These are phyloP conservation scores for Pistacia vera DNA, from an alignment of 345 rosid species.

Conservation along the genomic window DNA sequence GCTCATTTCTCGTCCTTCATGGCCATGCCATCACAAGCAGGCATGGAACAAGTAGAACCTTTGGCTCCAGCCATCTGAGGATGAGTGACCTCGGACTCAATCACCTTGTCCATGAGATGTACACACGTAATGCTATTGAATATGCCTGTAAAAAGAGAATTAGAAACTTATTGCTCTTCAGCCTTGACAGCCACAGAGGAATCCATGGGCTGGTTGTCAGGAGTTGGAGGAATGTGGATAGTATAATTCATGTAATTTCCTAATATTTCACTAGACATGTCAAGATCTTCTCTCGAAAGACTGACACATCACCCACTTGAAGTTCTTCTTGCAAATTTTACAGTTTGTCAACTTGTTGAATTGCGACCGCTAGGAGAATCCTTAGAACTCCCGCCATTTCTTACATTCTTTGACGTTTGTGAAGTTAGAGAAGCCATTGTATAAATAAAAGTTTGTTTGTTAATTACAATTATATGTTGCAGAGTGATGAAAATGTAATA, in stretches of 20 bases:
- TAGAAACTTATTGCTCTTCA: too few relatives aligned
- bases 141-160: slow-evolving; percentile 82
- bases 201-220: slow-evolving; percentile 90
- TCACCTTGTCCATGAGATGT: slow-evolving; percentile 95
- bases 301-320: slow-evolving; percentile 95
- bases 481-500: neutral
- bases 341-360: slow-evolving; percentile 57
- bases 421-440: slow-evolving; percentile 57
- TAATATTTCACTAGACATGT: slow-evolving; percentile 73
- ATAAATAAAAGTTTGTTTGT: neutral
- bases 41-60: slow-evolving; percentile 80
- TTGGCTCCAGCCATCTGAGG: slow-evolving; percentile 96
- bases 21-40: slow-evolving; percentile 85
- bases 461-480: neutral
- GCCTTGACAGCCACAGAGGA: slow-evolving; percentile 15
- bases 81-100: slow-evolving; percentile 86
- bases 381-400: slow-evolving; percentile 41
- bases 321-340: slow-evolving; percentile 88
- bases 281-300: slow-evolving; percentile 82
- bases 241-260: slow-evolving; percentile 91
- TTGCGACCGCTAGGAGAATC: slow-evolving; percentile 21
- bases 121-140: slow-evolving; percentile 91
- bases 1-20: slow-evolving; percentile 89
- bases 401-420: slow-evolving; percentile 61
- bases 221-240: slow-evolving; percentile 92